Evolutionary conservation across 805 yeast species (phyloP).

Genomic region (Starmerella apis): DNA sequence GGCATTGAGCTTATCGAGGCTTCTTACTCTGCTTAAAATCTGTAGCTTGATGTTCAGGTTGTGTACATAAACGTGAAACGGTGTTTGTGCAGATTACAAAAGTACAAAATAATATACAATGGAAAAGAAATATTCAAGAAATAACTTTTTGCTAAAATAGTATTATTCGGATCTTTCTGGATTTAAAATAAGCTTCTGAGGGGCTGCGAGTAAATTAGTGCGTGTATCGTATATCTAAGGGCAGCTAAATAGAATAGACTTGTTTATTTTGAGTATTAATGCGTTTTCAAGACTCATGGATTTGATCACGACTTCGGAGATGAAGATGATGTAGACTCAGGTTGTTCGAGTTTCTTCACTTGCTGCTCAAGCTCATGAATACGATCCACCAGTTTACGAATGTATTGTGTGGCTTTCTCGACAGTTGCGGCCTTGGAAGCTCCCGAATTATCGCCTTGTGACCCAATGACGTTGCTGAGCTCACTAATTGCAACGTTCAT

Average conservation of each 20-base stretch:
- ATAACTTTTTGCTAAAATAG: too few species aligned
- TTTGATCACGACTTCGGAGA: neutral
- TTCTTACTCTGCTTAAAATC: constrained; percentile 38
- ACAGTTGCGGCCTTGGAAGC: constrained; percentile 85
- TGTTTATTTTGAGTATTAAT: too few species aligned
- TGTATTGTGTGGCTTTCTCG: constrained; percentile 71
- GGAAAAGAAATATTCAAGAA: too few species aligned
- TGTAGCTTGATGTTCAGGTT: too few species aligned
- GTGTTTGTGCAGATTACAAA: too few species aligned
- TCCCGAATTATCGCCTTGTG: constrained; percentile 28
- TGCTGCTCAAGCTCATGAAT: constrained; percentile 29
- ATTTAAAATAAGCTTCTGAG: too few species aligned
- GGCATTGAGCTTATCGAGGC: constrained; percentile 83
- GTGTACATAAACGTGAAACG: too few species aligned
- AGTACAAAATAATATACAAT: neutral
- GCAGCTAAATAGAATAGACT: too few species aligned
- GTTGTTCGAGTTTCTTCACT: neutral
- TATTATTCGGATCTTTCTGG: too few species aligned
- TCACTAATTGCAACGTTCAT: constrained; percentile 81
- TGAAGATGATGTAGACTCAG: neutral
- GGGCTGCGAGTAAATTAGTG: too few species aligned
- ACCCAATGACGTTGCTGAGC: constrained; percentile 57
- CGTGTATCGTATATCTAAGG: too few species aligned
- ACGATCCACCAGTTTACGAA: constrained; percentile 36
- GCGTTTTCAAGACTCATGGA: neutral